Evolutionary conservation across 345 rosid genomes (phyloP).

Genomic region (Combretum micranthum): DNA sequence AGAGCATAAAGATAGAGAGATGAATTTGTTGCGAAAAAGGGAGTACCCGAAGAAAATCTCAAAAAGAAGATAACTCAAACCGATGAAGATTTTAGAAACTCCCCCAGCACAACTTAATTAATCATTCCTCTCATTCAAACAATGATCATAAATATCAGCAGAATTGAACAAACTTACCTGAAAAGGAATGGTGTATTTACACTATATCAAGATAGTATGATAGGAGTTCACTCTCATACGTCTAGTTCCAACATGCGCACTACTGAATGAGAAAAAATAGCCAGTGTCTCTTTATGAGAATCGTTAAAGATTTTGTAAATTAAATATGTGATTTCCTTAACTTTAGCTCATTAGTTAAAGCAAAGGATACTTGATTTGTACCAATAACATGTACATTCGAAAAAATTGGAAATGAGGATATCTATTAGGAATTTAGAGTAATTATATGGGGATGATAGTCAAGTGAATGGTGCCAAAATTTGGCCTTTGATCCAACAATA

Average conservation of each 20-base stretch:
- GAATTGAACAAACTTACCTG: slow-evolving; percentile 31
- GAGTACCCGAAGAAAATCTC: slow-evolving; percentile 26
- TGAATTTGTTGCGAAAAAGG: too few relatives aligned
- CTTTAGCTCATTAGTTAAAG: too few relatives aligned
- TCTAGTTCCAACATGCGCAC: slow-evolving; percentile 25
- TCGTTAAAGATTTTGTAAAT: too few relatives aligned
- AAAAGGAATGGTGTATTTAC: slow-evolving; percentile 28
- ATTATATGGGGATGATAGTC: too few relatives aligned
- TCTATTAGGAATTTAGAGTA: too few relatives aligned
- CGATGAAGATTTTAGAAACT: slow-evolving; percentile 22
- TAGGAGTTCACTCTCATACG: slow-evolving; percentile 33
- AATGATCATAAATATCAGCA: slow-evolving; percentile 20
- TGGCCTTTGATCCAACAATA: slow-evolving; percentile 25
- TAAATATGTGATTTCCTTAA: too few relatives aligned
- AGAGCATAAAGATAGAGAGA: too few relatives aligned
- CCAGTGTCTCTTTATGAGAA: too few relatives aligned
- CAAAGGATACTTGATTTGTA: slow-evolving; percentile 32
- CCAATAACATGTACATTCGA: slow-evolving; percentile 37
- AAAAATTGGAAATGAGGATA: too few relatives aligned
- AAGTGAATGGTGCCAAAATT: slow-evolving; percentile 27
- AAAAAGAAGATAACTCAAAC: slow-evolving; percentile 29
- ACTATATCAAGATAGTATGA: slow-evolving; percentile 35
- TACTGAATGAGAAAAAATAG: slow-evolving; percentile 38
- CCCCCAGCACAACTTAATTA: slow-evolving; percentile 29
- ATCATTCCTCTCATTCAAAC: slow-evolving; percentile 34